These are phyloP conservation scores for Yamadazyma ubonensis DNA, from an alignment of 805 yeast genomes.

Conservation along the genomic window DNA sequence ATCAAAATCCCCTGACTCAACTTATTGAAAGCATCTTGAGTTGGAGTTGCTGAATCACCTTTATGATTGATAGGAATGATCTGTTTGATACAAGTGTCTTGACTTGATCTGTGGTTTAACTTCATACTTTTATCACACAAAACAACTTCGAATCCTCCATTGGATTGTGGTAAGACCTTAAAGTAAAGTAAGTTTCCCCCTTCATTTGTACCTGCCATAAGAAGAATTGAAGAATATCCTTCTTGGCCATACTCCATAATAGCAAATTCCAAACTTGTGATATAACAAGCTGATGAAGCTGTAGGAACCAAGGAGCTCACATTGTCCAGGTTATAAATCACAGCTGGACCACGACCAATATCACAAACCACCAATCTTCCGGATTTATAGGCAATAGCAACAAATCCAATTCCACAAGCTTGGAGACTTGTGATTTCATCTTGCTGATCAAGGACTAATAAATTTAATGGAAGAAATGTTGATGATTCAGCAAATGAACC, in stretches of 20 bases:
- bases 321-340: conserved; percentile 46
- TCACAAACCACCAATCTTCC: conserved; percentile 80
- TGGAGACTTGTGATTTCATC: conserved; percentile 56
- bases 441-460: conserved; percentile 35
- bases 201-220: conserved; percentile 71
- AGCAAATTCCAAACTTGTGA: conserved; percentile 70
- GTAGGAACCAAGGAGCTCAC: conserved; percentile 31
- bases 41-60: conserved; percentile 69
- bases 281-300: conserved; percentile 30
- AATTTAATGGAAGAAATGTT: conserved; percentile 33
- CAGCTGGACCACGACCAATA: conserved; percentile 68
- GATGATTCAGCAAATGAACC: conserved; percentile 29
- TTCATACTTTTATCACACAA: conserved; percentile 44
- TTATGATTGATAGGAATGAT: conserved; percentile 59
- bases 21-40: conserved; percentile 52
- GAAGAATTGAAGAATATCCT: conserved; percentile 65
- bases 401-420: conserved; percentile 79
- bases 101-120: conserved; percentile 43
- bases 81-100: conserved; percentile 51
- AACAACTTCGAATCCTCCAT: conserved; percentile 60
- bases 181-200: conserved; percentile 68
- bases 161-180: conserved; percentile 60
- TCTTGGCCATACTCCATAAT: conserved; percentile 68
- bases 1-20: conserved; percentile 59
- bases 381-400: conserved; percentile 70